Conservation (phyloP, 2,329 filamentous ascomycete species). For the Coniochaeta pulveracea region DNA sequence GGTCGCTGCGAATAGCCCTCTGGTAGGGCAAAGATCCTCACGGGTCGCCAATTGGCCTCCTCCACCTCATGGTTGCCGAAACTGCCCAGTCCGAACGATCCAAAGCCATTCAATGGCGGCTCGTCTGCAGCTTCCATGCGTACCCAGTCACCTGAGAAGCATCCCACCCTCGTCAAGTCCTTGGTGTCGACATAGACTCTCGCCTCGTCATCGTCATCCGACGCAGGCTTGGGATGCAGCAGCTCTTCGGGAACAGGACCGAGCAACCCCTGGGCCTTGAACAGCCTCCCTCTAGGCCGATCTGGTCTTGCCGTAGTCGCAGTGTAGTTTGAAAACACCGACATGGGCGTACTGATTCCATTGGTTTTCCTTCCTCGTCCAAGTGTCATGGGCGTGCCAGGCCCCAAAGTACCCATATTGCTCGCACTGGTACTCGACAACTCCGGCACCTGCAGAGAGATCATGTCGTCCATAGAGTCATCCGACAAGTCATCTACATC, state of each 20-base stretch:
- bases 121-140: constrained; percentile 69
- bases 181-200: constrained; percentile 85
- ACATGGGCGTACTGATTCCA: constrained; percentile 72
- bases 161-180: constrained; percentile 78
- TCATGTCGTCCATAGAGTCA: constrained; percentile 87
- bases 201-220: constrained; percentile 75
- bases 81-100: constrained; percentile 55
- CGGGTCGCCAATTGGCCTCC: constrained; percentile 62
- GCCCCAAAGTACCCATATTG: constrained; percentile 66
- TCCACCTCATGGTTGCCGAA: constrained; percentile 54
- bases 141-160: constrained; percentile 97
- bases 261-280: constrained; percentile 71
- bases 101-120: constrained; percentile 56
- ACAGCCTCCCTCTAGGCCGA: constrained; percentile 63
- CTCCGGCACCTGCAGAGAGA: constrained; percentile 72
- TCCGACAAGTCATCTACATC: constrained; percentile 73
- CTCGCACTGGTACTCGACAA: constrained; percentile 69
- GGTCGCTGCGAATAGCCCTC: constrained; percentile 57
- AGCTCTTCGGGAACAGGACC: constrained; percentile 62
- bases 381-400: constrained; percentile 68
- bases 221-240: constrained; percentile 69
- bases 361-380: constrained; percentile 55
- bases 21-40: constrained; percentile 79
- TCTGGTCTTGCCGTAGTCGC: constrained; percentile 69
- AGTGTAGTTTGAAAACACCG: constrained; percentile 81